Evolutionary conservation across 139 green algal species (phyloP), one percentile per base, ranked within the genome.

Genomic region (Micromonas commoda): DNA sequence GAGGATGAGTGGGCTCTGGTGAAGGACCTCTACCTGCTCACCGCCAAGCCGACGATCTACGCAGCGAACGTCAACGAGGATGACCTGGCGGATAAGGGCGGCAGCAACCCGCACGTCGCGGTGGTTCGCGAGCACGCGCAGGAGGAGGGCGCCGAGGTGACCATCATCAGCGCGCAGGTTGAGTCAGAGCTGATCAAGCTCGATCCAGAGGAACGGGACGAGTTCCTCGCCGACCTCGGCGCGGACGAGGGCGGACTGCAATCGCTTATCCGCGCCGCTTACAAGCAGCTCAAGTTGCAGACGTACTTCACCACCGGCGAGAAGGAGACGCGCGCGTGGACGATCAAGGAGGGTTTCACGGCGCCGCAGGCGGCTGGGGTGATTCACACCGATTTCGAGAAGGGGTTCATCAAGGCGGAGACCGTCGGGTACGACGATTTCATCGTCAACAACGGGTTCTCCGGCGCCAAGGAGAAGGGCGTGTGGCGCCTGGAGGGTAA

Each of bases 231-330:
- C 74, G 84, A 81, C 16, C 86, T 98, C 60, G 93, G 93, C 4
- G 89, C 93, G 16, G 71, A 64, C 28, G 89, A 97, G 78, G 90
- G 93, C 23, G 93, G 95, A 45, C 84, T 98, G 70, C 70, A 74
- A 3, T 81, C 78, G 16, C 84, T 96, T 32, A 28, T 76, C 71
- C 80, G 67, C 79, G 80, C 90, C 31, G 91, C 91, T 3, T 99
- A 98, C 85, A 81, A 76, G 26, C 87, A 92, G 53, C 88, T 99
- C 32, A 93, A 93, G 3, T 86, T 99, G 78, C 84, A 88, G 23
- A 99, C 95, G 0, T 99, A 97, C 88, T 99, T 97, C 89, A 99
- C 95, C 1, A 93, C 88, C 5, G 93, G 94, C 0, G 94, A 97
- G 68, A 94, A 98, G 88, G 95, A 98, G 86, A 96, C 81, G 24